Percentiles rank a stretch among this genome's conserved stretches.
Conservation (phyloP, 768 basidiomycete species). For the Coprinopsis sp. region DNA sequence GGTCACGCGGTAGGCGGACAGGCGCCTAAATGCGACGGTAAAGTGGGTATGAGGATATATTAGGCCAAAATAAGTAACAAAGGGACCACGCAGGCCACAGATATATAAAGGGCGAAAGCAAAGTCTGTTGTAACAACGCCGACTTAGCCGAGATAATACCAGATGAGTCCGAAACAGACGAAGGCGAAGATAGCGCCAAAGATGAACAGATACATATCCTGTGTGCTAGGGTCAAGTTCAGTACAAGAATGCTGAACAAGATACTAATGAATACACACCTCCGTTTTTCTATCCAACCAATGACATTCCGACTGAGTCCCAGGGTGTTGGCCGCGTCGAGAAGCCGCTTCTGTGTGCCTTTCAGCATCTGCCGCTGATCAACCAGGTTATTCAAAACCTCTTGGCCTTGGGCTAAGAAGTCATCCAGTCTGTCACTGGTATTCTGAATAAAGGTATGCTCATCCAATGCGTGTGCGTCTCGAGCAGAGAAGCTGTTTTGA, state of each 20-base stretch:
- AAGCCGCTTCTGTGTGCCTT: slow-evolving; percentile 86
- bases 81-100: slow-evolving; percentile 14
- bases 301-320: slow-evolving; percentile 89
- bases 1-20: too few species aligned
- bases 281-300: slow-evolving; percentile 94
- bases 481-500: slow-evolving; percentile 46
- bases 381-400: slow-evolving; percentile 89
- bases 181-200: slow-evolving; percentile 84
- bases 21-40: too few species aligned
- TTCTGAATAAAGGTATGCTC: slow-evolving; percentile 89
- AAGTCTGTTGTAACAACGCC: background rate
- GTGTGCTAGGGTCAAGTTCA: slow-evolving; percentile 53
- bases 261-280: slow-evolving; percentile 50
- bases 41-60: too few species aligned
- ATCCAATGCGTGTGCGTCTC: slow-evolving; percentile 76
- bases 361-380: slow-evolving; percentile 89
- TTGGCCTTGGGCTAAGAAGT: slow-evolving; percentile 87
- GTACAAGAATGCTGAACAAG: slow-evolving; percentile 2
- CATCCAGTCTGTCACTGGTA: slow-evolving; percentile 78
- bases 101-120: slow-evolving; percentile 33
- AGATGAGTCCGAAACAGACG: slow-evolving; percentile 90
- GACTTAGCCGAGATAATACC: slow-evolving; percentile 78
- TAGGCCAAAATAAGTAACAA: background rate
- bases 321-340: slow-evolving; percentile 91
- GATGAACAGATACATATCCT: slow-evolving; percentile 93